phyloP scores from a whole-genome alignment of 441 rosid genomes.

The Bruguiera hainesii region DNA sequence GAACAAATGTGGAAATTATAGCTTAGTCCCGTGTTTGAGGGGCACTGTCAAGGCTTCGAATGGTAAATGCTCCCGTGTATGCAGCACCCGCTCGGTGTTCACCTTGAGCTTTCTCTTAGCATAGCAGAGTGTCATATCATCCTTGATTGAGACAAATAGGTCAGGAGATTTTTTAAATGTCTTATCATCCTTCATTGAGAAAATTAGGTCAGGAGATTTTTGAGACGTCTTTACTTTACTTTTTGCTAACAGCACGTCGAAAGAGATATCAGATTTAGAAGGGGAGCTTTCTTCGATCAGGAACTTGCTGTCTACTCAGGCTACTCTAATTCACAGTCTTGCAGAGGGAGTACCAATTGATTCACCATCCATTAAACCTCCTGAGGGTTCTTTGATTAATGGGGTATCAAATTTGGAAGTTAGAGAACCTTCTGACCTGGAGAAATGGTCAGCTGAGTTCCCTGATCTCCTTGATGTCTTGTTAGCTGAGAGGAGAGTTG shows the following conservation, averaged over 20 bases:
- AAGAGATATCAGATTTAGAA: constrained; percentile 97
- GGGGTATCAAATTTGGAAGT: constrained; percentile 40
- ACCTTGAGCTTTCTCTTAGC: too few species aligned
- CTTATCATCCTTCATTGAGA: background rate
- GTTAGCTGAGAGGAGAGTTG: constrained; percentile 94
- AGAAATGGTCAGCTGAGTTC: constrained; percentile 79
- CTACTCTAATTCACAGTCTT: constrained; percentile 82
- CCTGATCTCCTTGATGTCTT: constrained; percentile 91
- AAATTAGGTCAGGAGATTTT: constrained; percentile 1
- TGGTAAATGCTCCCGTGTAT: too few species aligned
- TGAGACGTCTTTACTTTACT: background rate
- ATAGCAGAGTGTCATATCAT: too few species aligned
- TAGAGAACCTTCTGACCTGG: constrained; percentile 67
- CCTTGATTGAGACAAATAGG: too few species aligned
- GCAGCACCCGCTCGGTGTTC: too few species aligned
- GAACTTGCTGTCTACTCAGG: constrained; percentile 90
- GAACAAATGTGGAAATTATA: too few species aligned
- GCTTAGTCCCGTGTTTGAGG: too few species aligned
- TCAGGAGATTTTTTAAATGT: constrained; percentile 13
- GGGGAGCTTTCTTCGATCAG: constrained; percentile 96
- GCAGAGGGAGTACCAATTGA: constrained; percentile 87
- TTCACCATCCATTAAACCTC: constrained; percentile 36
- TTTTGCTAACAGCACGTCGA: constrained; percentile 69
- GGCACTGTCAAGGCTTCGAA: too few species aligned
- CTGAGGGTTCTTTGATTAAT: constrained; percentile 44